These are phyloP conservation scores for Tetracladium setigerum DNA, from an alignment of 495 filamentous ascomycete genomes.

Conservation along the genomic window DNA sequence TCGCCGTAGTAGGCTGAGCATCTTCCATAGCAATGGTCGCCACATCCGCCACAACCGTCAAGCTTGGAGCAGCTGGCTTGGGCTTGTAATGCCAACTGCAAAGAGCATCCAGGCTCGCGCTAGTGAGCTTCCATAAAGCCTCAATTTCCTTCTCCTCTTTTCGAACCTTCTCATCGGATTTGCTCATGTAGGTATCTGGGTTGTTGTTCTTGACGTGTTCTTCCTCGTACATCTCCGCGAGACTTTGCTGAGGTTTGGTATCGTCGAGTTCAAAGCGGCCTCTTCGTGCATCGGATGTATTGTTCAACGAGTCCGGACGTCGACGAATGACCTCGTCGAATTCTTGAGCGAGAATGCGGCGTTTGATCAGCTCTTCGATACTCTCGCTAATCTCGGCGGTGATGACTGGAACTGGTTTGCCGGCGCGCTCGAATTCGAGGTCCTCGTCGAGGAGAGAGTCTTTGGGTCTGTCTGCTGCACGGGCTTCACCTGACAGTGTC, in stretches of 20 bases:
- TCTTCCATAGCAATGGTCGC: conserved; percentile 92
- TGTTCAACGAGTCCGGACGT: conserved; percentile 61
- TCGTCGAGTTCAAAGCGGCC: conserved; percentile 77
- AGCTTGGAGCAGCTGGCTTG: conserved; percentile 64
- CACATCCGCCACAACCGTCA: conserved; percentile 84
- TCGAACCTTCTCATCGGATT: conserved; percentile 69
- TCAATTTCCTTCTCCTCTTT: conserved; percentile 83
- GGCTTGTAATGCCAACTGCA: conserved; percentile 95
- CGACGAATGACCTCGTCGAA: conserved; percentile 89
- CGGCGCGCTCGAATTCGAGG: conserved; percentile 90
- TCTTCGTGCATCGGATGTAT: conserved; percentile 45
- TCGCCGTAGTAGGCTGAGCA: conserved; percentile 73
- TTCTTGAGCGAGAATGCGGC: conserved; percentile 80
- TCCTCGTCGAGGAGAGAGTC: conserved; percentile 95
- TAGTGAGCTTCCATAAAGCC: conserved; percentile 74
- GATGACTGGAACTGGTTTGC: conserved; percentile 90
- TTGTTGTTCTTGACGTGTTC: conserved; percentile 76
- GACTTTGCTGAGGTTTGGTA: conserved; percentile 72
- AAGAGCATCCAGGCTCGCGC: conserved; percentile 74
- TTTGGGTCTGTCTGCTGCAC: conserved; percentile 68
- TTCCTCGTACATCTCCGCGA: conserved; percentile 91
- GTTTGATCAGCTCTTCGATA: conserved; percentile 91
- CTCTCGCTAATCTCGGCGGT: conserved; percentile 89
- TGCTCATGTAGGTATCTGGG: conserved; percentile 70
- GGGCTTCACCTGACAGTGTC: conserved; percentile 84